Evolutionary conservation across 2,329 filamentous ascomycete genomes (phyloP).

Genomic region (Arachnopeziza araneosa): DNA sequence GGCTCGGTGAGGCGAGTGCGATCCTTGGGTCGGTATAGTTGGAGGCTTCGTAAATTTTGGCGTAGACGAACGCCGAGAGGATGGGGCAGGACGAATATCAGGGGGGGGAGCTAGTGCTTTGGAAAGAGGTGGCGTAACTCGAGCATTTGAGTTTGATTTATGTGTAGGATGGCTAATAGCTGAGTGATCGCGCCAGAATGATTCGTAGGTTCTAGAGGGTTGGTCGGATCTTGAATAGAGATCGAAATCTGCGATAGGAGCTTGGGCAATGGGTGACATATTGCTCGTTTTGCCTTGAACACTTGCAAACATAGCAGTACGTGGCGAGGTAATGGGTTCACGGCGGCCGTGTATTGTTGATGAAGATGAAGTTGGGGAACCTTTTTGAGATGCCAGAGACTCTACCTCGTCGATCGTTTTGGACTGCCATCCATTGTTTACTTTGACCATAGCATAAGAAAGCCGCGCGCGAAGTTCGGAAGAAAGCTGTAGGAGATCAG

Average conservation of each 20-base stretch:
- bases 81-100: conserved; percentile 31
- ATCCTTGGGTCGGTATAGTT: conserved; percentile 22
- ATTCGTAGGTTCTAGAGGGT: conserved; percentile 36
- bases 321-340: conserved; percentile 50
- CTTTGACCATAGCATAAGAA: conserved; percentile 90
- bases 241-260: conserved; percentile 28
- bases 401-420: conserved; percentile 74
- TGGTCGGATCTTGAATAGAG: conserved; percentile 29
- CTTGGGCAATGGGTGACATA: conserved; percentile 6
- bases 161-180: conserved; percentile 29
- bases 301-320: conserved; percentile 34
- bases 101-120: conserved; percentile 32
- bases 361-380: conserved; percentile 55
- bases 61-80: conserved; percentile 26
- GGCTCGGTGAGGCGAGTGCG: conserved; percentile 19
- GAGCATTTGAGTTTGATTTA: conserved; percentile 32
- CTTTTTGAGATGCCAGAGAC: conserved; percentile 62
- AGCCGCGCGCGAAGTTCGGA: conserved; percentile 75
- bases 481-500: conserved; percentile 27
- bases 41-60: conserved; percentile 28
- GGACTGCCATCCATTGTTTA: conserved; percentile 83
- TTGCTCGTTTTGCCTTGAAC: conserved; percentile 26
- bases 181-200: conserved; percentile 40
- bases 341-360: conserved; percentile 49
- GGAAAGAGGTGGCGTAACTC: conserved; percentile 23